These are phyloP conservation scores for Pythium dissimile DNA, from an alignment of 352 stramenopile species.

Conservation along the genomic window DNA sequence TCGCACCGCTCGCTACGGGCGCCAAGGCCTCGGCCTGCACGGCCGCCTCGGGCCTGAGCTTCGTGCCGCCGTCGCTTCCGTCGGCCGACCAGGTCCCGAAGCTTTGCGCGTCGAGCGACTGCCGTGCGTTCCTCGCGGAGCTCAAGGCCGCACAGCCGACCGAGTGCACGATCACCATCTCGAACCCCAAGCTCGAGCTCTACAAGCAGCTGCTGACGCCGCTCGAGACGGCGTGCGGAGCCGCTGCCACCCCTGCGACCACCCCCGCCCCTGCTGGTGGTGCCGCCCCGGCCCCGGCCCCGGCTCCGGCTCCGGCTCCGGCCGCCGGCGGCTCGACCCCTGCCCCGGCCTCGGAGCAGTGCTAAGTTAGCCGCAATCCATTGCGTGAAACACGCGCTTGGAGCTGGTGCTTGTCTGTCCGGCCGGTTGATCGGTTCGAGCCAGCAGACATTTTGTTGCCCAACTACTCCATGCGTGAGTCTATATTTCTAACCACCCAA, in stretches of 20 bases:
- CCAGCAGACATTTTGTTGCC: background rate
- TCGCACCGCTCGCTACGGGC: background rate
- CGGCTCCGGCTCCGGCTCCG: background rate
- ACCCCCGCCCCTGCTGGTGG: background rate
- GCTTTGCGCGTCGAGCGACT: slow-evolving; percentile 1
- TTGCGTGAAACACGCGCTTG: no score
- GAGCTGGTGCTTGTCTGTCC: no score
- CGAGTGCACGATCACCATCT: slow-evolving; percentile 7
- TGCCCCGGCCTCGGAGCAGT: background rate
- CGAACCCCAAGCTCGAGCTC: background rate
- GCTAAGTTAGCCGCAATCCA: no score
- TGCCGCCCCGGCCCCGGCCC: background rate
- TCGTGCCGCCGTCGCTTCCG: background rate
- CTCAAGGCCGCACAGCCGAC: slow-evolving; percentile 2
- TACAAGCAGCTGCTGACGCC: slow-evolving; percentile 1
- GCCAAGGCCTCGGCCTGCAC: background rate
- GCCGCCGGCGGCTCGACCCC: background rate
- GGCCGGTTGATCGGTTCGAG: no score
- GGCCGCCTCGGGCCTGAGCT: background rate
- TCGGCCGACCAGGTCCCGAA: slow-evolving; percentile 1
- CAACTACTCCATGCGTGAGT: background rate
- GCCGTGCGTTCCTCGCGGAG: background rate
- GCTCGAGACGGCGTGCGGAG: background rate
- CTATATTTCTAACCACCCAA: slow-evolving; percentile 2
- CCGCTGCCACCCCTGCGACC: background rate